Conservation (phyloP, 208 protist genomes). For the Angomonas deanei region DNA sequence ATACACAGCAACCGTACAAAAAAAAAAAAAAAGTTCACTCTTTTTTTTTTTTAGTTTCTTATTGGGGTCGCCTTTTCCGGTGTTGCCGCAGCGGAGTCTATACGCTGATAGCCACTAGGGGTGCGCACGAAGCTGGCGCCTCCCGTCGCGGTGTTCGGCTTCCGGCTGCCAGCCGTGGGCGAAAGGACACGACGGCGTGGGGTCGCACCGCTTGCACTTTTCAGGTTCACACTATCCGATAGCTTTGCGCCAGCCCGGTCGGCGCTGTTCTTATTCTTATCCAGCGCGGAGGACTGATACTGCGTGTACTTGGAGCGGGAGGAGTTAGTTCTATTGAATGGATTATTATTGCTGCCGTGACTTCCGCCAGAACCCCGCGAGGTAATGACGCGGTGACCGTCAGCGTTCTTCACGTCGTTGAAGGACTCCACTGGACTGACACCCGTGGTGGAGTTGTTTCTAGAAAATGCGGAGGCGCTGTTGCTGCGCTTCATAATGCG, state of each 20-base stretch:
- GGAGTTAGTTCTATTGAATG: not conserved
- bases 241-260: too few relatives aligned
- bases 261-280: not conserved
- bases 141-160: not conserved
- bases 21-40: slow-evolving; percentile 12
- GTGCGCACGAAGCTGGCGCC: slow-evolving; percentile 16
- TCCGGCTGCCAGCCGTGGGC: not conserved
- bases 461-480: not conserved
- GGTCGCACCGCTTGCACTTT: not conserved
- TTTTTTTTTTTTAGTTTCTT: not conserved
- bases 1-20: not conserved
- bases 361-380: not conserved
- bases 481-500: not conserved
- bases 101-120: slow-evolving; percentile 13
- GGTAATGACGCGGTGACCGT: not conserved
- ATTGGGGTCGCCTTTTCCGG: not conserved
- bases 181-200: not conserved
- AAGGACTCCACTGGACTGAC: not conserved
- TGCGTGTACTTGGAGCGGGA: not conserved
- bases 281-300: too few relatives aligned
- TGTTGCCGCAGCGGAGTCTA: not conserved
- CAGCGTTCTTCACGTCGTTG: not conserved
- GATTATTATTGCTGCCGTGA: not conserved
- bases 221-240: too few relatives aligned
- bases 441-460: not conserved